Evolutionary conservation across 179 eudicot species (phyloP).

Genomic region (Corrigiola litoralis): DNA sequence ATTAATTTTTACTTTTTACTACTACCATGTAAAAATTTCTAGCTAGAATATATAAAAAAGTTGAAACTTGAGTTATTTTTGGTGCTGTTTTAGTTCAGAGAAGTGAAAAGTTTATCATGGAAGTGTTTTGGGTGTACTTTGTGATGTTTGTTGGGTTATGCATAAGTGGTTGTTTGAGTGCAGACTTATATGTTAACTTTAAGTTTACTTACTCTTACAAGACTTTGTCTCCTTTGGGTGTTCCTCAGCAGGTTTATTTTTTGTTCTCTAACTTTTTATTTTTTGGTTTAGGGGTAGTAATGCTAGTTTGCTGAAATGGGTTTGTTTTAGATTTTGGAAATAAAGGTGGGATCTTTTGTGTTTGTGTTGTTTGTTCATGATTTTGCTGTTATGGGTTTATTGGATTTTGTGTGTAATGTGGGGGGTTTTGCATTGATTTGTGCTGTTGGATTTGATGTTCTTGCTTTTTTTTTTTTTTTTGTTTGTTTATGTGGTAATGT

Average conservation of each 20-base stretch:
- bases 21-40: too few relatives aligned
- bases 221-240: slow-evolving; percentile 71
- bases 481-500: too few relatives aligned
- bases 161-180: slow-evolving; percentile 33
- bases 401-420: not conserved
- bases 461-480: not conserved
- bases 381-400: slow-evolving; percentile 3
- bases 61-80: too few relatives aligned
- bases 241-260: slow-evolving; percentile 59
- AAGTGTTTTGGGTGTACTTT: slow-evolving; percentile 17
- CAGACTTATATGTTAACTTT: slow-evolving; percentile 37
- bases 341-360: slow-evolving; percentile 11
- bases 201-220: slow-evolving; percentile 56
- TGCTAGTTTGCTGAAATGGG: not conserved
- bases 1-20: too few relatives aligned
- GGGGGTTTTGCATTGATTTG: not conserved
- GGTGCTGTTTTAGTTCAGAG: too few relatives aligned
- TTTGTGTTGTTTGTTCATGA: not conserved
- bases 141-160: slow-evolving; percentile 25
- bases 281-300: not conserved
- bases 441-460: too few relatives aligned
- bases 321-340: not conserved
- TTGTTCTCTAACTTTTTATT: slow-evolving; percentile 10
- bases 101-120: too few relatives aligned
- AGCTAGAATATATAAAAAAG: too few relatives aligned